Conservation (phyloP, 768 basidiomycete species). For the Macrolepiota fuliginosa region DNA sequence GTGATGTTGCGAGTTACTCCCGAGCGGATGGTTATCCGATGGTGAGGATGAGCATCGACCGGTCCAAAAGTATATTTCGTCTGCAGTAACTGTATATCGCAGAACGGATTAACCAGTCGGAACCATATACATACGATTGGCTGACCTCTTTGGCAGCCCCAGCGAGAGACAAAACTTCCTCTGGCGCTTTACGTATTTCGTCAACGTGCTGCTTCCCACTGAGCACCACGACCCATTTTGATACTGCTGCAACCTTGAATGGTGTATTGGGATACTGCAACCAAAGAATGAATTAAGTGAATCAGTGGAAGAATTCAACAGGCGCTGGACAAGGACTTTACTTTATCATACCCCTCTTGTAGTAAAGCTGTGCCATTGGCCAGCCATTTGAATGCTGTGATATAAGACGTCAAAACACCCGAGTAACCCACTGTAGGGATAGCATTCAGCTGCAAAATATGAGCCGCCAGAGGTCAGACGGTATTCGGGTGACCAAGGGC, state of each 20-base stretch:
- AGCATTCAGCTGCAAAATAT: constrained; percentile 12
- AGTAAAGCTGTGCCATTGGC: constrained; percentile 21
- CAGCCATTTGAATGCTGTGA: constrained; percentile 22
- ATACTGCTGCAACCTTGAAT: constrained; percentile 25
- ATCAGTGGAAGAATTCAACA: background rate
- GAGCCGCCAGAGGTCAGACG: background rate
- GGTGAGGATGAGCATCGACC: constrained; percentile 27
- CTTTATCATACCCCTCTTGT: constrained; percentile 24
- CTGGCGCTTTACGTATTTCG: constrained; percentile 37
- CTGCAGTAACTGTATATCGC: constrained; percentile 29
- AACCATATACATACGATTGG: background rate
- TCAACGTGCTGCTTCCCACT: constrained; percentile 28
- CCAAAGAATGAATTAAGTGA: background rate
- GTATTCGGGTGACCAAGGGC: background rate
- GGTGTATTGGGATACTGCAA: constrained; percentile 22
- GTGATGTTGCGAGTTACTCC: constrained; percentile 37
- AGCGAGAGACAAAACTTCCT: constrained; percentile 32
- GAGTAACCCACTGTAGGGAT: constrained; percentile 25
- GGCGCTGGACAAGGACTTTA: background rate
- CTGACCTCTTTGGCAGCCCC: constrained; percentile 32
- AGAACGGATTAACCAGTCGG: background rate
- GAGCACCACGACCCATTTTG: constrained; percentile 39
- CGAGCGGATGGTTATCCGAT: constrained; percentile 28
- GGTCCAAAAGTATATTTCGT: constrained; percentile 35
- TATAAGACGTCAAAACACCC: constrained; percentile 21